These are phyloP conservation scores for Coemansia sp. DNA, from an alignment of 192 early-diverging fungal species.

Conservation along the genomic window DNA sequence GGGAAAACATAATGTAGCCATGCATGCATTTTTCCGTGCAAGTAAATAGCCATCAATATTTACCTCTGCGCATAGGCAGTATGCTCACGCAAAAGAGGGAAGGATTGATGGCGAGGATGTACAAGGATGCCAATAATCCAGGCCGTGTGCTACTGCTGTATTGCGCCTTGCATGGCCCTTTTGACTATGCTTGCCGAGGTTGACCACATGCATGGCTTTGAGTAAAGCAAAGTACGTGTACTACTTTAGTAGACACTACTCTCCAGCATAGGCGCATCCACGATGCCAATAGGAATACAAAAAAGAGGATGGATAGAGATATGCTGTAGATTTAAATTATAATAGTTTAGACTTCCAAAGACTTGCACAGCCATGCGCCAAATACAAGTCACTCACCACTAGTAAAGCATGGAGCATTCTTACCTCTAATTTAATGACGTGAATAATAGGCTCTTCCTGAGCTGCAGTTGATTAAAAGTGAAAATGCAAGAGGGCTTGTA, in stretches of 20 bases:
- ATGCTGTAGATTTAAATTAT: neutral
- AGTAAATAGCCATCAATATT: neutral
- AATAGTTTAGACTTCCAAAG: neutral
- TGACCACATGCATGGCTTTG: neutral
- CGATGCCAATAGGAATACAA: neutral
- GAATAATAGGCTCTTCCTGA: neutral
- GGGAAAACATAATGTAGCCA: constrained; percentile 3
- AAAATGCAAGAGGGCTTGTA: neutral
- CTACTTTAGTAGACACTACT: neutral
- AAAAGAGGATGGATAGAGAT: neutral
- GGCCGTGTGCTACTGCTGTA: neutral
- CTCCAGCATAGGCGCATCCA: neutral
- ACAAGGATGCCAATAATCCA: neutral
- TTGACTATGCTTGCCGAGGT: neutral
- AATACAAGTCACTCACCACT: neutral
- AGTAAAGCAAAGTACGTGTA: neutral
- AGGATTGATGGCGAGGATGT: neutral
- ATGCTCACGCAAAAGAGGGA: neutral
- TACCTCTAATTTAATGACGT: neutral
- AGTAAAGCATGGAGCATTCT: neutral
- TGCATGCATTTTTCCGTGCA: neutral
- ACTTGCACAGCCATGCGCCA: neutral
- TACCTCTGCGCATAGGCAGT: neutral
- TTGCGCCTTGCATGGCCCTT: neutral
- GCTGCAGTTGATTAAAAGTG: neutral